These are phyloP conservation scores for Cryptococcus hybrid DNA, from an alignment of 1,284 basidiomycete species.

Conservation along the genomic window DNA sequence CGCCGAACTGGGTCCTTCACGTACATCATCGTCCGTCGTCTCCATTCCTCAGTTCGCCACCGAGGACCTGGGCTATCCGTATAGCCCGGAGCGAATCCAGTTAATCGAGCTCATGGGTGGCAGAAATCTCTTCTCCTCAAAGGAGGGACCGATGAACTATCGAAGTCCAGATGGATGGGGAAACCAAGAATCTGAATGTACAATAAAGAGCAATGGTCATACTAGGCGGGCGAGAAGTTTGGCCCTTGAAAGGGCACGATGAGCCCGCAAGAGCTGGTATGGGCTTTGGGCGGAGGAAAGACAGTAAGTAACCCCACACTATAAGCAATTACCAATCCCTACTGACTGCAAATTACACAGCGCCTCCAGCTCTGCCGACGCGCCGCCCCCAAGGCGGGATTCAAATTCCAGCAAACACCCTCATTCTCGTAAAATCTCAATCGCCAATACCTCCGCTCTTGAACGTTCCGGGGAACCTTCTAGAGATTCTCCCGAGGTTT, in stretches of 20 bases:
- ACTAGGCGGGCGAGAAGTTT: conserved; percentile 32
- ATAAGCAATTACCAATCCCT: no score
- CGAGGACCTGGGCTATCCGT: conserved; percentile 14
- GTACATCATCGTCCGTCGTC: conserved; percentile 5
- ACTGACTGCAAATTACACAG: conserved; percentile 3
- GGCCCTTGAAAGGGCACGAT: conserved; percentile 35
- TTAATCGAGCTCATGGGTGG: conserved; percentile 29
- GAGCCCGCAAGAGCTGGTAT: conserved; percentile 46
- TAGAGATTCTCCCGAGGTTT: no score
- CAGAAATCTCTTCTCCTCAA: conserved; percentile 10
- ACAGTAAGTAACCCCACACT: conserved; percentile 10
- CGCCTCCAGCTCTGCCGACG: conserved; percentile 32
- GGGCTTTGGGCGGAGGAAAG: conserved; percentile 33
- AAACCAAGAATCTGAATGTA: conserved; percentile 12
- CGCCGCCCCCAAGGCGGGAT: conserved; percentile 18
- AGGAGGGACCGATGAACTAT: conserved; percentile 18
- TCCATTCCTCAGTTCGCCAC: conserved; percentile 6
- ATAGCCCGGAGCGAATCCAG: conserved; percentile 30
- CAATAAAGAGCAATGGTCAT: conserved; percentile 18
- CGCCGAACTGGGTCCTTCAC: conserved; percentile 31
- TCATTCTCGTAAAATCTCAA: conserved; percentile 44
- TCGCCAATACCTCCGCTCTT: conserved; percentile 19
- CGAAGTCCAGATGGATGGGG: conserved; percentile 32
- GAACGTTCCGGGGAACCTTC: conserved; percentile 4
- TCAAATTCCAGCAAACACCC: conserved; percentile 38